Evolutionary conservation across 2,329 filamentous ascomycete species (phyloP).

Genomic region (Sarocladium brachiariae): DNA sequence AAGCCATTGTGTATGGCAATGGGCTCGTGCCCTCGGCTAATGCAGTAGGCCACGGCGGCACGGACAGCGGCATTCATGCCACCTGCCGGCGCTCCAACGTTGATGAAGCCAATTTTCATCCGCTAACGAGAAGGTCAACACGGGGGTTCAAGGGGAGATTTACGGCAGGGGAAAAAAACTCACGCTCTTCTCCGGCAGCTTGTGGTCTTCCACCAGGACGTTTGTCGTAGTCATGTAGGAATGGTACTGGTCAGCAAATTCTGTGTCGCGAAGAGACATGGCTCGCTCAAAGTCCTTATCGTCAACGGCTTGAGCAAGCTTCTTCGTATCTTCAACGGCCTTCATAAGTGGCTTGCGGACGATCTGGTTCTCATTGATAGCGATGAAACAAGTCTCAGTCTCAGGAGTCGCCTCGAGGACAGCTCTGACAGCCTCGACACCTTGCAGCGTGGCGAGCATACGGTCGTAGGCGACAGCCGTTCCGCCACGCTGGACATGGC

Average conservation of each 20-base stretch:
- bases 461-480: conserved; percentile 90
- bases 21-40: conserved; percentile 86
- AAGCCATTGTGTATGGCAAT: conserved; percentile 96
- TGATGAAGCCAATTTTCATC: conserved; percentile 92
- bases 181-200: conserved; percentile 65
- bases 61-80: conserved; percentile 97
- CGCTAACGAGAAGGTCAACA: conserved; percentile 45
- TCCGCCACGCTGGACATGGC: conserved; percentile 95
- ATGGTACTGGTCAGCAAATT: conserved; percentile 87
- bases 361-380: conserved; percentile 97
- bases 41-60: conserved; percentile 86
- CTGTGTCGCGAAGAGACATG: conserved; percentile 82
- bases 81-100: conserved; percentile 91
- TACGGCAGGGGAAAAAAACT: conserved; percentile 18
- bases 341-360: conserved; percentile 82
- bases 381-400: conserved; percentile 88
- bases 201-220: conserved; percentile 61
- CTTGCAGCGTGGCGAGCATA: conserved; percentile 86
- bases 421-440: conserved; percentile 87
- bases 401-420: conserved; percentile 85
- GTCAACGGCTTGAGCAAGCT: conserved; percentile 74
- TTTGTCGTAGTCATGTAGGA: conserved; percentile 89
- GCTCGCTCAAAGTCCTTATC: conserved; percentile 80
- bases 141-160: neutral
- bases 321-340: conserved; percentile 79